These are phyloP conservation scores for Nigrograna mackinnonii DNA, from an alignment of 2,329 filamentous ascomycete species.

Conservation along the genomic window DNA sequence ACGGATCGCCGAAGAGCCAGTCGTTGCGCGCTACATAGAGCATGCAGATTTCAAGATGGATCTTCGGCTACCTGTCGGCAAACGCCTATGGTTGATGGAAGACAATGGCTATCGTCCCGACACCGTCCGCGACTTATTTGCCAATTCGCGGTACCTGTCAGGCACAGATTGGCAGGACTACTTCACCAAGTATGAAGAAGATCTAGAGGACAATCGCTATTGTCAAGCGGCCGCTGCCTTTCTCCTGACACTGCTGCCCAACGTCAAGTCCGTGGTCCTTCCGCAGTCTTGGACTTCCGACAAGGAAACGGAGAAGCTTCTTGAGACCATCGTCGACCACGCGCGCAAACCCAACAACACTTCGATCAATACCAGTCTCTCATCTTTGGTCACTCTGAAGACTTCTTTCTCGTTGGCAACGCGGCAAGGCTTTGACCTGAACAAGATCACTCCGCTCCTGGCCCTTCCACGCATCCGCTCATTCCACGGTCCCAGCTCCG, in stretches of 20 bases:
- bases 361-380: conserved; percentile 15
- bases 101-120: conserved; percentile 15
- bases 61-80: conserved; percentile 8
- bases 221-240: conserved; percentile 11
- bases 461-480: conserved; percentile 13
- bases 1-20: conserved; percentile 15
- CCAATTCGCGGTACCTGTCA: conserved; percentile 15
- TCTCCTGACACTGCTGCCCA: conserved; percentile 14
- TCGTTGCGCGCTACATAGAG: conserved; percentile 16
- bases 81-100: conserved; percentile 13
- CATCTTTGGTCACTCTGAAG: conserved; percentile 12
- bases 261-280: conserved; percentile 13
- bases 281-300: conserved; percentile 10
- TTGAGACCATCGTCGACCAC: conserved; percentile 12
- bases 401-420: conserved; percentile 10
- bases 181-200: conserved; percentile 10
- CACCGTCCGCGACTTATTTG: conserved; percentile 16
- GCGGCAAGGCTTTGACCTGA: conserved; percentile 14
- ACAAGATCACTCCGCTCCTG: conserved; percentile 15
- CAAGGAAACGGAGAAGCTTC: conserved; percentile 13
- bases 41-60: conserved; percentile 14
- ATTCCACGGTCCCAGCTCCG: conserved; percentile 9
- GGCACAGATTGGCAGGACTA: conserved; percentile 13
- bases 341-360: conserved; percentile 13
- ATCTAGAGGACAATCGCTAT: conserved; percentile 12